Conservation (phyloP, 176 grass and related monocot genomes). For the Oryza australiensis region DNA sequence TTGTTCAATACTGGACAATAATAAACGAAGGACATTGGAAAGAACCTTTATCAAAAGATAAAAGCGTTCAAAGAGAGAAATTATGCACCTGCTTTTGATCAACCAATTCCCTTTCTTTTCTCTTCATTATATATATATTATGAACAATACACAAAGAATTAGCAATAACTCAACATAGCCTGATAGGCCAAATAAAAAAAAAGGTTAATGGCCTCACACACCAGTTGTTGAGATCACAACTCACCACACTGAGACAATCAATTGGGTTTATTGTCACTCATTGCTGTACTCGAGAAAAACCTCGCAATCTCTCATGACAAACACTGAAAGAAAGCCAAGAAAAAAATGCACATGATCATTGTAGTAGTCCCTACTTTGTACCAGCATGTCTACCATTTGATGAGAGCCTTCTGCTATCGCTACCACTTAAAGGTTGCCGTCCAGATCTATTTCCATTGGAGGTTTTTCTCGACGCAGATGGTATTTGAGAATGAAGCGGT, state of each 20-base stretch:
- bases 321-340: conserved; percentile 54
- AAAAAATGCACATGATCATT: conserved; percentile 48
- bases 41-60: conserved; percentile 47
- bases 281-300: conserved; percentile 58
- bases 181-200: conserved; percentile 61
- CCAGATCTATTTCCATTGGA: conserved; percentile 66
- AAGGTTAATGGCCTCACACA: conserved; percentile 65
- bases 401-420: conserved; percentile 67
- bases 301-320: conserved; percentile 59
- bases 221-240: conserved; percentile 59
- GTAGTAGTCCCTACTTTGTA: conserved; percentile 56
- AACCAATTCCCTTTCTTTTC: conserved; percentile 69
- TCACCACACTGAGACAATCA: conserved; percentile 74
- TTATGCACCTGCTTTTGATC: conserved; percentile 35
- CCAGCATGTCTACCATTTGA: conserved; percentile 68
- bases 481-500: conserved; percentile 71
- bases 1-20: conserved; percentile 32
- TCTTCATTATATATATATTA: conserved; percentile 75
- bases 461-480: conserved; percentile 71
- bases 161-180: conserved; percentile 54
- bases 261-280: conserved; percentile 85
- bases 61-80: conserved; percentile 38
- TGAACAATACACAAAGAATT: conserved; percentile 72
- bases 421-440: conserved; percentile 51
- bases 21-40: conserved; percentile 30